Evolutionary conservation across 78 protist genomes (phyloP), one percentile per base, ranked within the genome.

Genomic region (slime mould (Dictyostelium discoideum)): DNA sequence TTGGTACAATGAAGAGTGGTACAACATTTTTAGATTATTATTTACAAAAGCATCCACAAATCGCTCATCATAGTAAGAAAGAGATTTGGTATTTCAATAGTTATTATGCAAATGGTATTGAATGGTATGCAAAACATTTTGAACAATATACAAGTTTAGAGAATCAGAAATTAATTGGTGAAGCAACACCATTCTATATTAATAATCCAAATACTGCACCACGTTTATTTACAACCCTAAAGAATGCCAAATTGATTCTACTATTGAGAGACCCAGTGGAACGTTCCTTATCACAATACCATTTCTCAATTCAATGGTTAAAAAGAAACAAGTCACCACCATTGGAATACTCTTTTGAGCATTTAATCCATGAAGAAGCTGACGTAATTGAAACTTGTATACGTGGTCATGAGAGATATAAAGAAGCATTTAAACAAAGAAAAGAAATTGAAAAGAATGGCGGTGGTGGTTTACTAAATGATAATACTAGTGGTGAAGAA

Each of bases 51-150:
- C 94, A 90, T 69, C 94, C 94, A 69, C 60, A 44, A 44, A 60
- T 90, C 6, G 94, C 94, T 13, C 84, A 90, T 26, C 94, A 90
- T 67, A 90, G 44, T 18, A 90, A 82, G 11, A 90, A 90, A 60
- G 94, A 90, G 74, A 48, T 90, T 37, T 90, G 94, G 94, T 90
- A 37, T 54, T 90, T 90, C 57, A 90, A 90, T 72, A 82, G 88
- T 72, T 72, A 42, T 72, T 90, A 90, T 57, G 50, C 32, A 24
- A 54, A 72, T 16, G 94, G 94, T 65, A 63, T 90, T 22, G 84
- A 90, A 37, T 90, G 65, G 83, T 90, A 90, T 85, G 81, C 84
- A 13, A 60, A 90, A 16, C 82, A 90, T n/a, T 90, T 90, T 46
- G 94, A 90, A 67, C 83, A 26, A 26, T 5, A 26, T 5, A 7